Evolutionary conservation across 345 rosid genomes (phyloP), one percentile per base, ranked within the genome.

Genomic region (Dipteronia dyeriana): DNA sequence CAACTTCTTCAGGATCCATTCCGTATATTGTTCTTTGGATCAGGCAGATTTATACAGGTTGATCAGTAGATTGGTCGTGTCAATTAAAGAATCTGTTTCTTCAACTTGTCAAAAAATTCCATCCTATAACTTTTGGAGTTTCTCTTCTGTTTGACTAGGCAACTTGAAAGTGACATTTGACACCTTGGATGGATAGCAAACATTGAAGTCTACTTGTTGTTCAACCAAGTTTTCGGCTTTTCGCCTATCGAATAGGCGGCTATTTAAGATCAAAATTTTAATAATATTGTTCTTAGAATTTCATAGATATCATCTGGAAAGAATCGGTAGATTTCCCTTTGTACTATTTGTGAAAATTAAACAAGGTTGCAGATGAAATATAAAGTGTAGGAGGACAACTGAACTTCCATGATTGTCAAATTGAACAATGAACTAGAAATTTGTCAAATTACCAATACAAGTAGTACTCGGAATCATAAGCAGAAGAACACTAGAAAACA

Each of bases 1-100:
- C 59, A 25, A 41, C 68, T 61, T 61, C 68, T 61, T 61, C 23
- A 9, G 59, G 16, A 60, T 74, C 76, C 59, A 43, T 74, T 62
- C 9, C 9, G 56, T 6, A 14, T 31, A 13, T 11, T 29, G 7
- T 61, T 17, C 5, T 19, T 11, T 8, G 23, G 43, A 31, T 2
- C 29, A 34, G 29, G 12, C 5, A 34, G 56, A 34, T 41, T 10
- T 0, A 67, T 65, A 41, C 43, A 17, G 0, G 16, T 29, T 22
- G 19, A 69, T 34, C 13, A 31, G 12, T 11, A 10, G 12, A 70
- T 16, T 23, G 29, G 3, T 41, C 2, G 23, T 26, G 5, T 53
- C 13, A 26, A 10, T 6, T 17, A 1, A 49, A 62, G 74, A 70
- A 70, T 70, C 74, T 29, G 4, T 53, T 14, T 17, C 26, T 70